phyloP scores from a whole-genome alignment of 345 rosid genomes.

The Camelina sativa region DNA sequence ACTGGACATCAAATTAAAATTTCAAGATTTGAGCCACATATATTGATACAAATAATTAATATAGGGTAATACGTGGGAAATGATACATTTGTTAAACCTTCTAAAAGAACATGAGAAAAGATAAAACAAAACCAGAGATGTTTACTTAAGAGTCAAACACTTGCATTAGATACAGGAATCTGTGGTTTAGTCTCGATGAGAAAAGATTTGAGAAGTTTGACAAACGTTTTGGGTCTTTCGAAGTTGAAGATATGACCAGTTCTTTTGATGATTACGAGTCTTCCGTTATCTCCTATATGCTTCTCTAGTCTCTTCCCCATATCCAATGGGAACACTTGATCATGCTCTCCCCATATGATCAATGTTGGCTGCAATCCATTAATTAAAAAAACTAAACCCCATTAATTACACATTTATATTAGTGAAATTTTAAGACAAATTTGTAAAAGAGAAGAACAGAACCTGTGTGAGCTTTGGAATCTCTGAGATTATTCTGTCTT shows the following conservation, averaged over 20 bases:
- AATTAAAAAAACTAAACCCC: neutral
- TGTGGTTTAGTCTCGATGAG: constrained; percentile 41
- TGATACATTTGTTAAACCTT: neutral
- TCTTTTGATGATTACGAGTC: constrained; percentile 59
- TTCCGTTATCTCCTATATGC: constrained; percentile 65
- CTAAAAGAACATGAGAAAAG: neutral
- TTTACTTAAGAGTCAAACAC: neutral
- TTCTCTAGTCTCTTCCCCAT: constrained; percentile 73
- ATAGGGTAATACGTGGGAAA: neutral
- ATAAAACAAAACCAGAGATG: neutral
- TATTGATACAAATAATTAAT: neutral
- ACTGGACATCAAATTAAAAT: too few relatives aligned
- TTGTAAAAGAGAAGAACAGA: neutral
- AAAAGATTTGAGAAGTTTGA: constrained; percentile 58
- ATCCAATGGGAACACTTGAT: constrained; percentile 67
- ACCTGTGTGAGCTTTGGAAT: constrained; percentile 67
- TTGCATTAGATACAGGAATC: constrained; percentile 4
- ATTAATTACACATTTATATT: neutral
- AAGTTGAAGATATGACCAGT: constrained; percentile 68
- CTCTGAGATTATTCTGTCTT: constrained; percentile 53
- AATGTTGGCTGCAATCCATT: constrained; percentile 58
- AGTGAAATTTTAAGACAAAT: neutral
- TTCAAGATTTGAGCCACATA: too few relatives aligned
- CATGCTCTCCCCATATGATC: constrained; percentile 86
- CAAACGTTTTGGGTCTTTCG: constrained; percentile 59